These are phyloP conservation scores for Phaeolepiota aurea DNA, from an alignment of 768 basidiomycete genomes.

Conservation along the genomic window DNA sequence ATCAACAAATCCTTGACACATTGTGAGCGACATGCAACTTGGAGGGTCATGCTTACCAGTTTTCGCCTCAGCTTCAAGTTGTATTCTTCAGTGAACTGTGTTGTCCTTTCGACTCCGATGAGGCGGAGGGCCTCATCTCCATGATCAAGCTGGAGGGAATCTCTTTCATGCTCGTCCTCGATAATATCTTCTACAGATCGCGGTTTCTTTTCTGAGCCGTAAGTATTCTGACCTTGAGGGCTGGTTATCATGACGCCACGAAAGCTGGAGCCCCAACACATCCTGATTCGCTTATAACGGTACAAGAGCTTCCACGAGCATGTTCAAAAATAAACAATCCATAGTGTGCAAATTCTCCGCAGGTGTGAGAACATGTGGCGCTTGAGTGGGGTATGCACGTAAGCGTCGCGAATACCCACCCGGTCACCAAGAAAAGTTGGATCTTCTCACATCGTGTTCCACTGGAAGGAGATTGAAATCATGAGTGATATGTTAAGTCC, in stretches of 20 bases:
- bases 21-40: background rate
- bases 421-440: too few species aligned
- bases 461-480: too few species aligned
- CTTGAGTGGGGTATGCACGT: too few species aligned
- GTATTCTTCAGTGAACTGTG: constrained; percentile 53
- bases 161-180: constrained; percentile 19
- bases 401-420: too few species aligned
- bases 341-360: too few species aligned
- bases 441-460: too few species aligned
- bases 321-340: too few species aligned
- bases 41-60: constrained; percentile 28
- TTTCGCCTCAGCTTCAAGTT: constrained; percentile 49
- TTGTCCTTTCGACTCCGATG: constrained; percentile 42
- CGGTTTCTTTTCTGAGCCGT: constrained; percentile 11
- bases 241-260: too few species aligned
- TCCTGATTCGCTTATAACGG: too few species aligned
- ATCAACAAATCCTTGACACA: constrained; percentile 37
- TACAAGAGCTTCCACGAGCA: too few species aligned
- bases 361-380: too few species aligned
- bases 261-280: background rate
- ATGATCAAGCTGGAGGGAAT: constrained; percentile 26
- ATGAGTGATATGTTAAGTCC: background rate
- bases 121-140: constrained; percentile 57
- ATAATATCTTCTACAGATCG: constrained; percentile 7
- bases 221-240: constrained; percentile 7